Percentiles rank a stretch among this genome's conserved stretches.
phyloP scores from a whole-genome alignment of 495 filamentous ascomycete genomes.

The Amorphotheca resinae region DNA sequence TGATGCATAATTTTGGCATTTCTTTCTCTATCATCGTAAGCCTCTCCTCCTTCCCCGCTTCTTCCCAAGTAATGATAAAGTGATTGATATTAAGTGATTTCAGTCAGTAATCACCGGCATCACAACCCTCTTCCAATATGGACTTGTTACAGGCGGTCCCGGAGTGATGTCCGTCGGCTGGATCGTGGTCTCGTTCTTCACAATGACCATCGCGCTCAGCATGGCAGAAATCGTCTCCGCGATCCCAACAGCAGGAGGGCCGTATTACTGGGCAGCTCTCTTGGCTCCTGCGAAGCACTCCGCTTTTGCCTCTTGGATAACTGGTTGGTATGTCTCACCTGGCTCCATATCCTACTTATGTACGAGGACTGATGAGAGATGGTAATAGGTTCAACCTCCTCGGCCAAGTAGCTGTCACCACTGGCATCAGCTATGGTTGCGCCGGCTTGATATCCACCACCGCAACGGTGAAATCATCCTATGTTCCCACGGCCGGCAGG shows the following conservation, averaged over 20 bases:
- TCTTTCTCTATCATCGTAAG: conserved; percentile 54
- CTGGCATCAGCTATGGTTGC: conserved; percentile 53
- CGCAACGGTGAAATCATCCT: conserved; percentile 41
- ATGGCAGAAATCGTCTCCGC: conserved; percentile 59
- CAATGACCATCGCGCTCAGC: conserved; percentile 42
- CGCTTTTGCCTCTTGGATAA: conserved; percentile 52
- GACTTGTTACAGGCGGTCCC: conserved; percentile 44
- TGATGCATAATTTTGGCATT: conserved; percentile 53
- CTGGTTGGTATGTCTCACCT: conserved; percentile 36
- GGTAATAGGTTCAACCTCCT: conserved; percentile 37
- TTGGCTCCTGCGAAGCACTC: conserved; percentile 42
- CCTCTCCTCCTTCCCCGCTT: conserved; percentile 1
- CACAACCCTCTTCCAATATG: conserved; percentile 44
- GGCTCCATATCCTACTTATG: background rate
- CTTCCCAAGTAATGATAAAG: background rate
- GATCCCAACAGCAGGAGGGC: conserved; percentile 50
- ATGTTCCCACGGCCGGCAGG: conserved; percentile 34
- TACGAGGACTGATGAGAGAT: background rate
- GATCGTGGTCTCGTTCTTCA: conserved; percentile 47
- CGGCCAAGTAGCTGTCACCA: conserved; percentile 53
- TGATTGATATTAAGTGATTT: conserved; percentile 3
- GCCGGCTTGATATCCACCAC: conserved; percentile 47
- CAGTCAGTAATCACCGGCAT: conserved; percentile 51
- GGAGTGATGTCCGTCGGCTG: conserved; percentile 43
- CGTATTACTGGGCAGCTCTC: conserved; percentile 56